Percentiles rank a stretch among this genome's conserved stretches.
These are phyloP conservation scores for Solanum hybrid DNA, from an alignment of 305 asterid genomes.

Conservation along the genomic window DNA sequence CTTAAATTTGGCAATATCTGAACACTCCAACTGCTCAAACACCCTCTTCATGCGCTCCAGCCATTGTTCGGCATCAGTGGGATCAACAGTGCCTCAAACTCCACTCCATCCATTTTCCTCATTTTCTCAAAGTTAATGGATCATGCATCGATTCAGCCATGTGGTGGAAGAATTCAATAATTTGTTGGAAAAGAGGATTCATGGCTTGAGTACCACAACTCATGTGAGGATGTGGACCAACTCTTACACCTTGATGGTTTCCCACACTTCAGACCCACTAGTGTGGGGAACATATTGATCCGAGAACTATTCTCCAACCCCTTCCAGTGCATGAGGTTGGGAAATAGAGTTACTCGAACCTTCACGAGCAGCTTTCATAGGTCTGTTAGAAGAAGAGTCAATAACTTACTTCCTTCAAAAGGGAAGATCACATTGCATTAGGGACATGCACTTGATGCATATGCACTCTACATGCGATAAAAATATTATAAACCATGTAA, in stretches of 20 bases:
- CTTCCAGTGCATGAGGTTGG: background rate
- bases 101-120: background rate
- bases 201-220: background rate
- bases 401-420: background rate
- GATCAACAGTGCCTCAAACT: background rate
- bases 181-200: no score
- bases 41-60: background rate
- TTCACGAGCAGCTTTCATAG: background rate
- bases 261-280: background rate
- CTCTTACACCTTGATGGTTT: background rate
- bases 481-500: background rate
- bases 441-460: background rate
- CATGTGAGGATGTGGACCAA: background rate
- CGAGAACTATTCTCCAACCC: background rate
- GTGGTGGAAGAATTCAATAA: background rate
- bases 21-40: background rate
- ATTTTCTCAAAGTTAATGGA: background rate
- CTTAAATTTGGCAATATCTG: background rate
- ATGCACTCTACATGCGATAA: background rate
- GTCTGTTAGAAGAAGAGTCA: background rate
- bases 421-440: background rate
- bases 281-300: background rate
- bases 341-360: background rate
- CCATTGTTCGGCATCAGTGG: background rate
- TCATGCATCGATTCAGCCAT: background rate